Evolutionary conservation across 352 stramenopile genomes (phyloP), one percentile per base, ranked within the genome.

Genomic region (Phytophthora sp.): DNA sequence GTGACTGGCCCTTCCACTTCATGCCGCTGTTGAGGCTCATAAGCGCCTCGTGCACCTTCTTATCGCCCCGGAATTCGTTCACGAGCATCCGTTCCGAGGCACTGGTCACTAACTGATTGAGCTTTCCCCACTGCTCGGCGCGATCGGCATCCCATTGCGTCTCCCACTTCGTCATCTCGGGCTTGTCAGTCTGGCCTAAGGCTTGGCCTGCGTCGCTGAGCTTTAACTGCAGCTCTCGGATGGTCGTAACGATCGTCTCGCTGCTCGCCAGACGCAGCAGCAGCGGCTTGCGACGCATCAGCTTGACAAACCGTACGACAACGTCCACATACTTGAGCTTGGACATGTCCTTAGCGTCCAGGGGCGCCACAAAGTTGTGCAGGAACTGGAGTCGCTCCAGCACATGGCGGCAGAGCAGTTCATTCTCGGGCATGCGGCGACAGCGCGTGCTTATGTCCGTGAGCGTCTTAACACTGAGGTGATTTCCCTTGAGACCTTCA

Each of bases 261-360:
- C 45, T 55, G 12, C 24, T 65, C 3, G 58, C 63, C 3, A 76
- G 63, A n/a, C 69, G 64, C 57, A 44, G 38, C n/a, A 76, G 63
- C 57, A 73, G 31, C 13, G 56, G 33, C 23, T 56, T 57, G 15
- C 41, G 30, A 39, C 51, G 50, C 57, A 69, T 36, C 3, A 72
- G 39, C 26, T 24, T 59, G 20, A 69, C 49, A 31, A 72, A 58
- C 8, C 27, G 18, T 27, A 47, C 51, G 38, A 64, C 27, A 7
- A 70, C 52, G 36, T 44, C 38, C 20, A 52, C 31, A 29, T 64
- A 71, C 31, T 63, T 53, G 16, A 16, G 57, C 3, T 58, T 47
- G 57, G 89, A 71, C 2, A 91, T 57, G 51, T 88, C 90, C 9
- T 53, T 29, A 4, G 86, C 51, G 2, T 79, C 84, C 11, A 65